Evolutionary conservation across 345 rosid species (phyloP).

Genomic region (Physaria fendleri): DNA sequence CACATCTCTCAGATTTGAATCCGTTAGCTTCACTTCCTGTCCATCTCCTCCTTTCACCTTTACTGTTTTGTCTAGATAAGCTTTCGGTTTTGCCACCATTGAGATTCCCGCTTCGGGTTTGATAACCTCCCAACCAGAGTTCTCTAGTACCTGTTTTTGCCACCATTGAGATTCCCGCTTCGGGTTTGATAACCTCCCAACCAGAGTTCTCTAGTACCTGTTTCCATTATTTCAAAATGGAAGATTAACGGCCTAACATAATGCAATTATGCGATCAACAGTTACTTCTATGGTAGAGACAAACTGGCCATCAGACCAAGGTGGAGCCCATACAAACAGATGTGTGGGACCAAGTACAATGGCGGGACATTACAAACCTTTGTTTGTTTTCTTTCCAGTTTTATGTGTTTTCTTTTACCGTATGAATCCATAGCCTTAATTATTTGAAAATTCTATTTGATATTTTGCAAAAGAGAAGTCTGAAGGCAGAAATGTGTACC

Average conservation of each 20-base stretch:
- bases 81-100: constrained; percentile 78
- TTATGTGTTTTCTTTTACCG: not conserved
- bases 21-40: constrained; percentile 46
- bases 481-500: constrained; percentile 38
- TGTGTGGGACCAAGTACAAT: too few species aligned
- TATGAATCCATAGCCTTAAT: not conserved
- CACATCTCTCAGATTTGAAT: constrained; percentile 67
- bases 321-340: too few species aligned
- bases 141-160: constrained; percentile 59
- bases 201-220: constrained; percentile 71
- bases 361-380: too few species aligned
- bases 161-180: constrained; percentile 72
- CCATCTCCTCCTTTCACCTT: constrained; percentile 32
- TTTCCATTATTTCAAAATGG: not conserved
- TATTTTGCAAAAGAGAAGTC: not conserved
- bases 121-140: constrained; percentile 85
- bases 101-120: constrained; percentile 64
- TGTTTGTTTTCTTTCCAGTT: not conserved
- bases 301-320: too few species aligned
- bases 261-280: not conserved
- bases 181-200: constrained; percentile 67
- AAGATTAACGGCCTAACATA: not conserved
- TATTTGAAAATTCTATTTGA: not conserved
- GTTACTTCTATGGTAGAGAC: too few species aligned
- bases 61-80: constrained; percentile 49